Base-by-base conservation (phyloP, 2,329 filamentous ascomycete species). In the Rhynchosporium secalis region DNA sequence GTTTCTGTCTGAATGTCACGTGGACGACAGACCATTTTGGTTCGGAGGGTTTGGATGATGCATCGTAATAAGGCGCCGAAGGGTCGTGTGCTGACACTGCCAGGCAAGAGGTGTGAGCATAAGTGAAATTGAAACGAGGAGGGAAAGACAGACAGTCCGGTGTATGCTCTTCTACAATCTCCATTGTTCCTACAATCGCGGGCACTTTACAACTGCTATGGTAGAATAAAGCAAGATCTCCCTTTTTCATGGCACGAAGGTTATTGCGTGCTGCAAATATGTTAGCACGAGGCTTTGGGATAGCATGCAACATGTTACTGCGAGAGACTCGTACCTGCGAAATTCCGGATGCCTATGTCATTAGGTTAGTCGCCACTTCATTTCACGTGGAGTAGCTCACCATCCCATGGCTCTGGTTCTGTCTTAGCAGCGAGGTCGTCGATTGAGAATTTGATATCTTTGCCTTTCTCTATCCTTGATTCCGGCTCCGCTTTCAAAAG, bases 141-240 rank as follows among this genome's bases (percentile, higher is more conserved):
- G 51, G 61, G 31, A 43, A 51, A 47, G 41, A 58, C 83, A 69
- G 77, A 91, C 89, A 78, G 71, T 99, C 95, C 8, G 91, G 83
- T 2, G 88, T 88, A 68, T 91, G 89, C 73, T 96, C 93, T 67
- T 85, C 82, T 15, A 96, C 92, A 66, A 99, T 90, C 71, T 95
- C 90, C 89, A 96, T 93, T 20, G 88, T 85, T 1, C 93, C 93
- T 1, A 88, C 92, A 54, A 98, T 92, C 2, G 91, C 94, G 0
- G 93, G 92, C 29, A 88, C 84, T 74, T 96, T 96, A 77, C 91
- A 95, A 71, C 95, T 96, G 52, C 91, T 96, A 76, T 97, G 94
- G 74, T 98, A 98, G 78, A 99, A 98, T 78, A 99, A 98, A 31
- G 92, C 93, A 38, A 93, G 81, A 73, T 99, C 95, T 56, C 93